Evolutionary conservation across 2,329 filamentous ascomycete species (phyloP).

Genomic region (Furcasterigmium furcatum): DNA sequence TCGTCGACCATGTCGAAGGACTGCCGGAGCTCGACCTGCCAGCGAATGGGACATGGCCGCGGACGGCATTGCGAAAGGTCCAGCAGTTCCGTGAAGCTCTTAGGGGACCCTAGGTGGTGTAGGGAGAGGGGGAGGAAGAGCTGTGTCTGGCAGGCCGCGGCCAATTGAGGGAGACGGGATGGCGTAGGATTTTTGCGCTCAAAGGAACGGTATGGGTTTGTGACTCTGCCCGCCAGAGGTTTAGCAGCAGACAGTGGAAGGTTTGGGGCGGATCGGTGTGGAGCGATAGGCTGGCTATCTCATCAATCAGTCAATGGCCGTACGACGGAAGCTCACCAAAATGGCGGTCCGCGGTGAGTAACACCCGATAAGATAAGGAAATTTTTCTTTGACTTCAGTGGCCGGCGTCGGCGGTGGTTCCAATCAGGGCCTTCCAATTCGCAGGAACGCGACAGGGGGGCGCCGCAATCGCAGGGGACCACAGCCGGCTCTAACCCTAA

Average conservation of each 20-base stretch:
- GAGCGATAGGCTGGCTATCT: conserved; percentile 5
- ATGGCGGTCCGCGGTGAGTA: conserved; percentile 8
- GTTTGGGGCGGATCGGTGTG: background rate
- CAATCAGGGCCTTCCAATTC: background rate
- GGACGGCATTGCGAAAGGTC: conserved; percentile 30
- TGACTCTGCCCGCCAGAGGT: conserved; percentile 9
- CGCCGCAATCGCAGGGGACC: background rate
- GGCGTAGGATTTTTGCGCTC: conserved; percentile 8
- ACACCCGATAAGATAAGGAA: conserved; percentile 15
- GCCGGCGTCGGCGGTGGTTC: conserved; percentile 2
- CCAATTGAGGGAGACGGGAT: conserved; percentile 15
- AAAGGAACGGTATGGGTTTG: conserved; percentile 5
- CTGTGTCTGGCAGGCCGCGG: conserved; percentile 8
- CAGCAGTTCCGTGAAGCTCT: conserved; percentile 7
- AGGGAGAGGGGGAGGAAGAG: conserved; percentile 4
- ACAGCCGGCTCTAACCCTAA: background rate
- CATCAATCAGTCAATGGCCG: conserved; percentile 7
- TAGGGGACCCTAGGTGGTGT: conserved; percentile 5
- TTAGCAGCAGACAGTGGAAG: too few species aligned
- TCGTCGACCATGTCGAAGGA: conserved; percentile 53
- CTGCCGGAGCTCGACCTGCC: conserved; percentile 54
- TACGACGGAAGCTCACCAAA: conserved; percentile 7
- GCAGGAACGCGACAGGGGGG: background rate
- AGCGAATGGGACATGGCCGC: conserved; percentile 34
- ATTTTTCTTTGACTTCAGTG: conserved; percentile 10